Percentiles rank a stretch among this genome's conserved stretches.
These are phyloP conservation scores for Diversispora epigaea DNA, from an alignment of 192 early-diverging fungal genomes.

Conservation along the genomic window DNA sequence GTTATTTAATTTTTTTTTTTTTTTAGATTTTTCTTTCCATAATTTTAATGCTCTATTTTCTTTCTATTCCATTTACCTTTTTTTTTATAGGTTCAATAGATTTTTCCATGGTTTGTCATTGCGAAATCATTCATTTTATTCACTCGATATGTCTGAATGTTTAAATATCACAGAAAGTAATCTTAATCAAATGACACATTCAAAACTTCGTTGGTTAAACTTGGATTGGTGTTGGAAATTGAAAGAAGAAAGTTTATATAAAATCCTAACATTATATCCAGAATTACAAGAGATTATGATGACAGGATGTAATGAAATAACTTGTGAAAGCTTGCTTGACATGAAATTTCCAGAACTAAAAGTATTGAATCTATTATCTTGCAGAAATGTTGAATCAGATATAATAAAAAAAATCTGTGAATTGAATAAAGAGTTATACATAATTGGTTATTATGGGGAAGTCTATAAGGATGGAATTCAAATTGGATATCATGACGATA, in stretches of 20 bases:
- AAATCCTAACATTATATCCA: background rate
- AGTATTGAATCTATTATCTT: conserved; percentile 5
- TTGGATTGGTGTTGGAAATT: conserved; percentile 27
- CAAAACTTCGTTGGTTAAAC: background rate
- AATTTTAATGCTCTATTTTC: background rate
- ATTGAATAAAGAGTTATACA: background rate
- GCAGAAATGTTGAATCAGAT: conserved; percentile 4
- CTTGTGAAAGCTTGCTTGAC: background rate
- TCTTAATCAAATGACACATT: background rate
- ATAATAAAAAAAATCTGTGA: background rate
- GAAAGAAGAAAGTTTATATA: background rate
- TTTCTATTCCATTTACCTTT: background rate
- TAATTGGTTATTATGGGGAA: conserved; percentile 28
- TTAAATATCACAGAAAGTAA: background rate
- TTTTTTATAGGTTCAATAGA: background rate
- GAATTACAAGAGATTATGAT: conserved; percentile 4
- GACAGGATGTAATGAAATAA: conserved; percentile 21
- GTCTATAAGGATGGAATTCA: conserved; percentile 23
- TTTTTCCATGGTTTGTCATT: conserved; percentile 1
- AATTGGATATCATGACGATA: background rate
- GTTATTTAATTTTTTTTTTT: too few species aligned
- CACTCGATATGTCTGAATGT: conserved; percentile 23
- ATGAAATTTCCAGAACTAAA: background rate
- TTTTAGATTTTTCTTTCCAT: background rate
- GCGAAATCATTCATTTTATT: conserved; percentile 11